These are phyloP conservation scores for Lentinus polychrous DNA, from an alignment of 1,284 basidiomycete species.

Conservation along the genomic window DNA sequence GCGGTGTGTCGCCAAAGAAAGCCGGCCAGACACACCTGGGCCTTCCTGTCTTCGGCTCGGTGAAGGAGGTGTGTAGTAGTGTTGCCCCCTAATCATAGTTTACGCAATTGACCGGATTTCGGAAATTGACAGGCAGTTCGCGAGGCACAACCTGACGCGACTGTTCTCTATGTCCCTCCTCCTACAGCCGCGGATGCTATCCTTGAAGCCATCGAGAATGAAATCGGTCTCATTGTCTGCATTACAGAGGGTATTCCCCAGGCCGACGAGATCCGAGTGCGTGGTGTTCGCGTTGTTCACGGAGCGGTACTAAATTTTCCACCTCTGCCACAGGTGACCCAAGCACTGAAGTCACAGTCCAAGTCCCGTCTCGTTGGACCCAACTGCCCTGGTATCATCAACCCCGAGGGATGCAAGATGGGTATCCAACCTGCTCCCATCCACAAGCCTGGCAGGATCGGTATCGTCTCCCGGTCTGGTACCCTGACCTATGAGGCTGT, in stretches of 20 bases:
- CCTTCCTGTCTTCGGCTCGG: constrained; percentile 90
- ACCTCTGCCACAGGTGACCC: constrained; percentile 60
- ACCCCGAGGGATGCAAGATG: constrained; percentile 98
- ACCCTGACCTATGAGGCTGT: constrained; percentile 93
- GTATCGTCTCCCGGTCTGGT: constrained; percentile 96
- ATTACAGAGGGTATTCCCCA: constrained; percentile 98
- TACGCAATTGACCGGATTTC: not conserved
- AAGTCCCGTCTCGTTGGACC: constrained; percentile 94
- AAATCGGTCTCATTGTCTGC: constrained; percentile 93
- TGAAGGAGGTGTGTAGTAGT: constrained; percentile 66
- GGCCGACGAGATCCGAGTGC: constrained; percentile 85
- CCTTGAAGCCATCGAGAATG: constrained; percentile 95
- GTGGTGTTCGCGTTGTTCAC: constrained; percentile 16
- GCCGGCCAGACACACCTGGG: constrained; percentile 95
- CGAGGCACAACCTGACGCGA: constrained; percentile 82
- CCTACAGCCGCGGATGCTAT: constrained; percentile 91
- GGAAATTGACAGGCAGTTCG: constrained; percentile 61
- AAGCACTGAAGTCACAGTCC: constrained; percentile 90
- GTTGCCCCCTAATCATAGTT: too few relatives aligned
- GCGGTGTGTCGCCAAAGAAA: constrained; percentile 97
- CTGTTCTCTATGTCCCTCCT: constrained; percentile 94
- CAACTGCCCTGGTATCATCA: constrained; percentile 98
- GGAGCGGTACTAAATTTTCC: constrained; percentile 8
- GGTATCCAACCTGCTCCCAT: constrained; percentile 99
- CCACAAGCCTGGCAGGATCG: constrained; percentile 92